These are phyloP conservation scores for Jasminum sambac DNA, from an alignment of 257 asterid species.

Conservation along the genomic window DNA sequence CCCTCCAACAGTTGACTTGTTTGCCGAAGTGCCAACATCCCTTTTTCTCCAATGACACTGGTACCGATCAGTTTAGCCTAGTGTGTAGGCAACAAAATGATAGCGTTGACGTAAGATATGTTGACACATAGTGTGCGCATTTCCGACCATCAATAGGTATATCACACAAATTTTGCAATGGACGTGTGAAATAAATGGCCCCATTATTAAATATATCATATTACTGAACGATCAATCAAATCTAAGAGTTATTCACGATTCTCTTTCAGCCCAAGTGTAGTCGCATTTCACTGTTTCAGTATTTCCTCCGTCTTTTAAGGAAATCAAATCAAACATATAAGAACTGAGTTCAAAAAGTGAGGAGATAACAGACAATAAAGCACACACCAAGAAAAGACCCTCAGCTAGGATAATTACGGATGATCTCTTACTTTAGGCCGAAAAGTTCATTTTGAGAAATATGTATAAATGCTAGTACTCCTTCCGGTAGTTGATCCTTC, in stretches of 20 bases:
- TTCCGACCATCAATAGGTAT: not conserved
- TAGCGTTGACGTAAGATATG: too few relatives aligned
- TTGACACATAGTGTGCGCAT: too few relatives aligned
- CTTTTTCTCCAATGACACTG: too few relatives aligned
- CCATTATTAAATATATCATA: not conserved
- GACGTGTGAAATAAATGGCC: conserved; percentile 6
- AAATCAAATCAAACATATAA: not conserved
- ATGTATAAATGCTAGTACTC: conserved; percentile 51
- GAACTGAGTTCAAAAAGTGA: not conserved
- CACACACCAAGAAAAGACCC: not conserved
- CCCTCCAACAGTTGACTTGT: too few relatives aligned
- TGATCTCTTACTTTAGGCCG: conserved; percentile 59
- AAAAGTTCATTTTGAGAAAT: conserved; percentile 58
- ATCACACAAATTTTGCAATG: not conserved
- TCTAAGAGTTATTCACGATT: conserved; percentile 11
- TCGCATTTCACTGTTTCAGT: conserved; percentile 9
- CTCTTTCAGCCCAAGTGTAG: conserved; percentile 1
- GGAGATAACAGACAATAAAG: conserved; percentile 7
- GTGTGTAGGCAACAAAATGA: too few relatives aligned
- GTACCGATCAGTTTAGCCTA: too few relatives aligned
- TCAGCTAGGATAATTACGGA: conserved; percentile 10
- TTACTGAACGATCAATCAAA: conserved; percentile 12
- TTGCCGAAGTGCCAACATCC: too few relatives aligned
- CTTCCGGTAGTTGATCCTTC: conserved; percentile 58
- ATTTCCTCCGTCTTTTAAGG: conserved; percentile 8